Conservation (phyloP, 2,329 filamentous ascomycete genomes). For the Fusarium albidum region DNA sequence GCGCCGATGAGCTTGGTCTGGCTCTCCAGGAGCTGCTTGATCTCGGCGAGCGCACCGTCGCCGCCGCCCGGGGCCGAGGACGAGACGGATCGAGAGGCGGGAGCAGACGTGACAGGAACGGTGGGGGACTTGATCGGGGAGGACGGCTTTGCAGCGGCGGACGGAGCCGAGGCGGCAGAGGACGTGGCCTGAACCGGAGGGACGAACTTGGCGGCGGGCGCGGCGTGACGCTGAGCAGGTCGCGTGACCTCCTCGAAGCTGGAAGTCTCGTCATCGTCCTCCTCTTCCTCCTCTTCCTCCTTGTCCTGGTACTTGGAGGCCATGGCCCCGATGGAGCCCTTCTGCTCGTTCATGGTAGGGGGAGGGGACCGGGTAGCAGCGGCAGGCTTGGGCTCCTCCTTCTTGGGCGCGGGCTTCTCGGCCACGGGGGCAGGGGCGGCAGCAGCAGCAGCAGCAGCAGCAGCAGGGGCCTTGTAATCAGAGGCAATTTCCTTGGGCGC, state of each 20-base stretch:
- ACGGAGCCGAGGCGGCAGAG: conserved; percentile 31
- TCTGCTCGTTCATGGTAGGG: conserved; percentile 82
- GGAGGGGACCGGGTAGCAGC: conserved; percentile 57
- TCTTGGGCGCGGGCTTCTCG: conserved; percentile 48
- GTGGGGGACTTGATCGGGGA: conserved; percentile 44
- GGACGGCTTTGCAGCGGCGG: conserved; percentile 42
- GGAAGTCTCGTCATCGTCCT: conserved; percentile 72
- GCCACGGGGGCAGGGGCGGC: conserved; percentile 53
- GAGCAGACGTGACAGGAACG: conserved; percentile 40
- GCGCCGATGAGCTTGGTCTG: conserved; percentile 80
- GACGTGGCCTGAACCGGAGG: conserved; percentile 43
- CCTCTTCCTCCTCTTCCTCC: conserved; percentile 67
- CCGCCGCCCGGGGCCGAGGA: conserved; percentile 52
- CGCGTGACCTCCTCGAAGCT: conserved; percentile 89
- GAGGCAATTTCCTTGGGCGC: conserved; percentile 79
- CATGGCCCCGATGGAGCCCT: conserved; percentile 84
- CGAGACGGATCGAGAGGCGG: conserved; percentile 39
- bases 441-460: conserved; percentile 54
- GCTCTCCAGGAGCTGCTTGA: conserved; percentile 78
- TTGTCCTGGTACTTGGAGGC: conserved; percentile 87
- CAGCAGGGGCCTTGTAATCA: conserved; percentile 68
- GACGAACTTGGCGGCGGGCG: conserved; percentile 52
- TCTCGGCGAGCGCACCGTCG: conserved; percentile 74
- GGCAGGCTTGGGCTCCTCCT: conserved; percentile 57
- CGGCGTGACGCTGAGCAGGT: conserved; percentile 69